Conservation (phyloP, 1,284 basidiomycete species). For the Fomitiporia mediterranea region DNA sequence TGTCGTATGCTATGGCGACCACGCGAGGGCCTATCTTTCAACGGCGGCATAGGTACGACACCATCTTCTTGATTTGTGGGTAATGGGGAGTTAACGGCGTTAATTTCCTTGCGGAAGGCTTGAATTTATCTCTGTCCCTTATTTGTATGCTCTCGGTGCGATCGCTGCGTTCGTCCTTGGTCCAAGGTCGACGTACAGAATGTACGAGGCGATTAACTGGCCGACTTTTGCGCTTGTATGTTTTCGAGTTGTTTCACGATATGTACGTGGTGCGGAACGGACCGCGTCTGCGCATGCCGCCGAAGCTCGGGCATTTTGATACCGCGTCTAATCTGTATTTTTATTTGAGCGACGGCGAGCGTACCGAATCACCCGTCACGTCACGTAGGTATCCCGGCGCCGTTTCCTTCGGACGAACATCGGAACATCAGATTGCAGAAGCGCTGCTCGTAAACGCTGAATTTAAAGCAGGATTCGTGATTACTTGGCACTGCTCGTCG, state of each 20-base stretch:
- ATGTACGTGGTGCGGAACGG: not conserved
- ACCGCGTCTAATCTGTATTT: too few species aligned
- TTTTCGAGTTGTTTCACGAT: constrained; percentile 11
- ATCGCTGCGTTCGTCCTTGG: constrained; percentile 21
- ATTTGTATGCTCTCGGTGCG: constrained; percentile 16
- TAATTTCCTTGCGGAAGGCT: too few species aligned
- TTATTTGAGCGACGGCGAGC: too few species aligned
- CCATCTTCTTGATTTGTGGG: too few species aligned
- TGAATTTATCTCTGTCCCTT: constrained; percentile 9
- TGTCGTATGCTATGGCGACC: constrained; percentile 32
- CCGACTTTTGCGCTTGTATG: constrained; percentile 21
- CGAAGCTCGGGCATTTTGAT: not conserved
- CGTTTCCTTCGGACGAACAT: not conserved
- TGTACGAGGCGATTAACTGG: constrained; percentile 24
- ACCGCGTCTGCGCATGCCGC: not conserved
- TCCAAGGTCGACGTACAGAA: constrained; percentile 20
- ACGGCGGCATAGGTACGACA: constrained; percentile 10
- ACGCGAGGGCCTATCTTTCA: constrained; percentile 11
- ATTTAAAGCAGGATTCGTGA: too few species aligned
- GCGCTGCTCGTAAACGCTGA: too few species aligned
- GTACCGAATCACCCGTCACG: too few species aligned
- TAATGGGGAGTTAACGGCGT: too few species aligned
- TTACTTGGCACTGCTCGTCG: too few species aligned
- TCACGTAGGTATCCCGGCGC: not conserved
- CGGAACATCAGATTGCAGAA: too few species aligned